phyloP scores from a whole-genome alignment of 345 rosid genomes.

The Raphanus raphanistrum region DNA sequence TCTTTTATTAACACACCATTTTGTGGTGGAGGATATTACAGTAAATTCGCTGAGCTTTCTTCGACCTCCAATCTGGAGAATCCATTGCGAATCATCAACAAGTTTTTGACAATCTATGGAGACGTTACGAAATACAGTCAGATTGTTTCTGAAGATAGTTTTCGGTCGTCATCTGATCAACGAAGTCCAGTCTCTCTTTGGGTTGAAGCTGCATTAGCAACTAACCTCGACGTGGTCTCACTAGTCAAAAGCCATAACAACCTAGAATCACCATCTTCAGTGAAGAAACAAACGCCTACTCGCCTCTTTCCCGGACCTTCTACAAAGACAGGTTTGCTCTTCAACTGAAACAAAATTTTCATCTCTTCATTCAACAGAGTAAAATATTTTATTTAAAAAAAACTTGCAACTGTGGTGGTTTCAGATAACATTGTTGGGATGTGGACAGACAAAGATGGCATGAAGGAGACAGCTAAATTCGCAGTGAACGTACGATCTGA shows the following conservation, averaged over 20 bases:
- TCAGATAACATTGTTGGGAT: conserved; percentile 19
- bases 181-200: conserved; percentile 48
- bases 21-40: conserved; percentile 38
- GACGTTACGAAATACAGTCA: conserved; percentile 49
- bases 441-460: conserved; percentile 28
- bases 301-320: neutral
- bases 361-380: neutral
- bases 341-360: neutral
- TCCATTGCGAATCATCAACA: conserved; percentile 63
- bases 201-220: conserved; percentile 94
- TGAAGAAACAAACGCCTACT: neutral
- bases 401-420: conserved; percentile 3
- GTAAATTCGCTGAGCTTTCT: conserved; percentile 84
- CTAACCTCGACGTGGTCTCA: conserved; percentile 75
- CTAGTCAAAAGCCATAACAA: conserved; percentile 47
- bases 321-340: conserved; percentile 24
- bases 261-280: conserved; percentile 36
- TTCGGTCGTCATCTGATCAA: conserved; percentile 40
- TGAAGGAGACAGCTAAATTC: conserved; percentile 64
- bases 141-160: conserved; percentile 38
- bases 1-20: neutral
- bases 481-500: conserved; percentile 60
- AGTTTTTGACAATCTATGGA: conserved; percentile 61
- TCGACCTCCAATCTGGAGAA: conserved; percentile 66
- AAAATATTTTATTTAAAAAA: neutral